Conservation (phyloP, 768 basidiomycete species). For the Tulasnella calospora region DNA sequence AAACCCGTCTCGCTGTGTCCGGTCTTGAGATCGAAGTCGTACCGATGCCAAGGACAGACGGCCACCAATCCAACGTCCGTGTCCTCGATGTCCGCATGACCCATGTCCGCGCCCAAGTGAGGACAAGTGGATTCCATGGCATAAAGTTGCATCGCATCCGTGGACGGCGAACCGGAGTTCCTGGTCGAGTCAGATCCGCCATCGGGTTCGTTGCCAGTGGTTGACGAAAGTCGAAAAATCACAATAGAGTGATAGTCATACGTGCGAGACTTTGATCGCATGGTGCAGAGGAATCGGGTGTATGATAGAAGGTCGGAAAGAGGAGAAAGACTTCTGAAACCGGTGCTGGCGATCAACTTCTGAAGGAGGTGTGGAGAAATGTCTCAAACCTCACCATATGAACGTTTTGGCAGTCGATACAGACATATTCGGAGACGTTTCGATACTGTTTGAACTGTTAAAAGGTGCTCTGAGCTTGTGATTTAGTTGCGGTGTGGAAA, state of each 20-base stretch:
- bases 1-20: conserved; percentile 68
- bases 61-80: conserved; percentile 56
- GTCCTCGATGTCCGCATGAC: conserved; percentile 71
- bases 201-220: neutral
- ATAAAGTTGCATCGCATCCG: conserved; percentile 49
- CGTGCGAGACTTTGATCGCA: conserved; percentile 52
- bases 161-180: conserved; percentile 25
- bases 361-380: neutral
- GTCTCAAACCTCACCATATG: neutral
- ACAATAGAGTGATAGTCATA: conserved; percentile 55
- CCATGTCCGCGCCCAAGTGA: conserved; percentile 76
- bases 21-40: conserved; percentile 64
- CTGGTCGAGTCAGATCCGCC: conserved; percentile 19
- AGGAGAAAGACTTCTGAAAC: conserved; percentile 22
- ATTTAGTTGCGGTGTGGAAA: neutral
- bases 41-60: conserved; percentile 70
- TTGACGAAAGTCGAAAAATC: conserved; percentile 55
- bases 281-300: conserved; percentile 54
- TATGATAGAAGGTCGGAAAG: conserved; percentile 41
- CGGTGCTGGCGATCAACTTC: neutral
- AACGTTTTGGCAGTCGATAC: neutral
- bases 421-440: neutral
- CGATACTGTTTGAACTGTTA: neutral
- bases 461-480: neutral
- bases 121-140: conserved; percentile 78